Evolutionary conservation across 2,329 filamentous ascomycete species (phyloP).

Genomic region (Aureobasidium mangrovei): DNA sequence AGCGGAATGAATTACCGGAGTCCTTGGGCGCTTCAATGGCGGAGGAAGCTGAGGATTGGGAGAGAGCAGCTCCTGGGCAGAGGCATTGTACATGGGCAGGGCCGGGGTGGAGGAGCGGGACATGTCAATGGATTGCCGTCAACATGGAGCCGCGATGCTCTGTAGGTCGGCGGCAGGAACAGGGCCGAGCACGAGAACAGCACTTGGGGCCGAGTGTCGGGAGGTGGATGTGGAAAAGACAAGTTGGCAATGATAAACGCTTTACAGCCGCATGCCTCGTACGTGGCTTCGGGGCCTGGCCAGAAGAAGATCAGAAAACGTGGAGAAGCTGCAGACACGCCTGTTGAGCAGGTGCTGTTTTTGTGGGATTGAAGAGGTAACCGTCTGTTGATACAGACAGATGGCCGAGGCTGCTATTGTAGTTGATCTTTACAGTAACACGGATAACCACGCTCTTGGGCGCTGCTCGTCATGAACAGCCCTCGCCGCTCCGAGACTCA

Average conservation of each 20-base stretch:
- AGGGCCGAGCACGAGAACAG: constrained; percentile 31
- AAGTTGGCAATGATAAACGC: neutral
- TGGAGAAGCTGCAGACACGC: neutral
- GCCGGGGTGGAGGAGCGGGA: constrained; percentile 52
- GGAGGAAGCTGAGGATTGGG: neutral
- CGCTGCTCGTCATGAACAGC: too few species aligned
- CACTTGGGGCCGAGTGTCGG: neutral
- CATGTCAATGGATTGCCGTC: constrained; percentile 35
- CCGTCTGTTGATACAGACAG: too few species aligned
- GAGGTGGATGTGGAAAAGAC: neutral
- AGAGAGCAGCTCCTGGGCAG: constrained; percentile 4
- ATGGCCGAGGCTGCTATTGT: too few species aligned
- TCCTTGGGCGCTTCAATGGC: neutral
- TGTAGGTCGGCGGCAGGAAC: neutral
- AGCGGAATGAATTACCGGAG: neutral
- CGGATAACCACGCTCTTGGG: too few species aligned
- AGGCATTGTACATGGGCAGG: constrained; percentile 48
- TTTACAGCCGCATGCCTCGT: neutral
- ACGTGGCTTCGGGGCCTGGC: neutral
- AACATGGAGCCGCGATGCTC: constrained; percentile 5
- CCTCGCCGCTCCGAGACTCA: too few species aligned
- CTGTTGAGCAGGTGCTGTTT: neutral
- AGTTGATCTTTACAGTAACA: too few species aligned
- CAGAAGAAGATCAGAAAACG: neutral
- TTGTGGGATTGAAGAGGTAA: neutral